Evolutionary conservation across 139 green algal species (phyloP), one percentile per base, ranked within the genome.

Genomic region (Picochlorum costavermella): DNA sequence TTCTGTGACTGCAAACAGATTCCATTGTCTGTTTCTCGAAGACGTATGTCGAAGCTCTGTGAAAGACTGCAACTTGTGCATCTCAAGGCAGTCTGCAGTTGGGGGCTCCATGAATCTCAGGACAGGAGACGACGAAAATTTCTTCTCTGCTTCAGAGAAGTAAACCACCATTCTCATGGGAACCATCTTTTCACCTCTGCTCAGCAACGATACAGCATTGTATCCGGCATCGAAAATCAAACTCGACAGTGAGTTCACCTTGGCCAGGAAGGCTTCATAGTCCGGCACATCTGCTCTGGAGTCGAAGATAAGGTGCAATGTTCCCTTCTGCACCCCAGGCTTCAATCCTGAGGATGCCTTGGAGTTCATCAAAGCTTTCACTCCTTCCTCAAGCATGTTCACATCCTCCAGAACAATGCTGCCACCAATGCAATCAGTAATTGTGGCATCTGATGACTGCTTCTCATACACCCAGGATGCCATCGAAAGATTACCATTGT

Each of bases 11-110:
- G 70, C 78, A 72, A 87, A 96, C 13, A 90, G 77, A 77, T 97
- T 91, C 78, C 81, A 92, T 80, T 97, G 92, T 25, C 88, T 76
- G 76, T 96, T 92, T 62, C 88, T 79, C 48, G 84, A 95, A 25
- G 81, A 78, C 13, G 66, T 69, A 74, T 94, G 87, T 11, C 61
- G 60, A 9, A 30, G 61, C 8, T 11, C 17, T 46, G n/a, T 31
- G 13, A 64, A 65, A 10, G 26, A 37, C 28, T 45, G 31, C 30
- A 96, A 71, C 57, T 82, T 87, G 40, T 74, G 67, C 61, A 96
- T 72, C 81, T 97, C 91, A 59, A 98, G 83, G 45, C 88, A 60
- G 29, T 71, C 55, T 2, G 83, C 85, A 3, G 80, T 61, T n/a
- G 67, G 73, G 2, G 72, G 78, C 70, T 85, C 78, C 44, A 87